Conservation (phyloP, 768 basidiomycete genomes). For the Calocybe gangraenosa region DNA sequence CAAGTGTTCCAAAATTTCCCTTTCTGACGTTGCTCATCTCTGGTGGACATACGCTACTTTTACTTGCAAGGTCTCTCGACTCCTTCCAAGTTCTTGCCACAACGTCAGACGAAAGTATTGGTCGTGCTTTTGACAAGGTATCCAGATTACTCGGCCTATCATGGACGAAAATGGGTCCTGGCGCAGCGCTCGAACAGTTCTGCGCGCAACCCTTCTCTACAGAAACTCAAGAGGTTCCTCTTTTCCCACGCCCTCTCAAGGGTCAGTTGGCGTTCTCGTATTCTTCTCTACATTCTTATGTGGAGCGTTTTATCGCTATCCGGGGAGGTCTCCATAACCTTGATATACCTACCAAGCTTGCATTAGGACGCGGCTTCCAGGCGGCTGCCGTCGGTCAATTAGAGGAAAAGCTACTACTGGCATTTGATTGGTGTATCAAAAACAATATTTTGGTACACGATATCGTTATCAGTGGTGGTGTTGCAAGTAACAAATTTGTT, state of each 20-base stretch:
- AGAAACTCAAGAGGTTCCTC: conserved; percentile 25
- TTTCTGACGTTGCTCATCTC: conserved; percentile 88
- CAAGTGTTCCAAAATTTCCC: conserved; percentile 60
- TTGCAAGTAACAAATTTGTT: conserved; percentile 81
- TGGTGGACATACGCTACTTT: conserved; percentile 90
- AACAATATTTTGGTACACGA: conserved; percentile 44
- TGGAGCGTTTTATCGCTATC: conserved; percentile 52
- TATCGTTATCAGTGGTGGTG: conserved; percentile 88
- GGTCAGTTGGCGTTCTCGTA: conserved; percentile 73
- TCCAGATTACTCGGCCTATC: conserved; percentile 65
- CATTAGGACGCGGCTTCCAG: conserved; percentile 73
- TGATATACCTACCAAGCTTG: conserved; percentile 32
- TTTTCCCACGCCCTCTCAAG: conserved; percentile 46
- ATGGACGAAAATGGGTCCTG: conserved; percentile 62
- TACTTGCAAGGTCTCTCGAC: conserved; percentile 59
- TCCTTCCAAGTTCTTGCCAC: conserved; percentile 70
- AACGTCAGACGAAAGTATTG: conserved; percentile 72
- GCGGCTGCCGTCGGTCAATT: conserved; percentile 66
- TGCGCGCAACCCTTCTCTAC: conserved; percentile 35
- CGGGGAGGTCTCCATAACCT: conserved; percentile 39
- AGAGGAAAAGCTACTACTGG: conserved; percentile 66
- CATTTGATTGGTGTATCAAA: conserved; percentile 37
- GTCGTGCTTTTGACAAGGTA: conserved; percentile 81
- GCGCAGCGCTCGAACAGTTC: conserved; percentile 78
- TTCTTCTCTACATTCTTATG: conserved; percentile 67